phyloP scores from a whole-genome alignment of 345 rosid species.

The Brassica incana region DNA sequence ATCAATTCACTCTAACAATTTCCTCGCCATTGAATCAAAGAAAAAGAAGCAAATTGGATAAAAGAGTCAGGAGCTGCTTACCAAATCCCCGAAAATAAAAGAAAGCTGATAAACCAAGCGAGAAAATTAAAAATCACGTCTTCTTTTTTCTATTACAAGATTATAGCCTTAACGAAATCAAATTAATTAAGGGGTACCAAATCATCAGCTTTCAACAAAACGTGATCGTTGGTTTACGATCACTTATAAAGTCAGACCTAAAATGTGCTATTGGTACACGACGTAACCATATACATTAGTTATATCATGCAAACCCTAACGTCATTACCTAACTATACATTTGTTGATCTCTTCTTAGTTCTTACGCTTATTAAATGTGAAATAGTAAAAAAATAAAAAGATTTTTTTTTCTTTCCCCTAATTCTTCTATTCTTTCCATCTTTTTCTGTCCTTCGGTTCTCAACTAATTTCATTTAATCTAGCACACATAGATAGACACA shows the following conservation, averaged over 20 bases:
- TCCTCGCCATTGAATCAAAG: conserved; percentile 1
- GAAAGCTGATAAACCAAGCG: conserved; percentile 35
- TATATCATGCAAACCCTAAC: conserved; percentile 34
- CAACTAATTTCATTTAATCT: conserved; percentile 43
- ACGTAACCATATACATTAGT: conserved; percentile 14
- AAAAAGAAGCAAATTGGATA: conserved; percentile 17
- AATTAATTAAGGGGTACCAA: neutral
- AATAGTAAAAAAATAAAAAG: neutral
- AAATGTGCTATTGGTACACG: neutral
- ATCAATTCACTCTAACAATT: conserved; percentile 12
- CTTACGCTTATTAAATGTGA: conserved; percentile 25
- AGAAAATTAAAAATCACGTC: conserved; percentile 39
- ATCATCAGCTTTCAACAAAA: neutral
- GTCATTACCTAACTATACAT: conserved; percentile 35
- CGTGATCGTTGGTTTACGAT: conserved; percentile 18
- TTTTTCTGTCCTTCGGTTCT: conserved; percentile 34
- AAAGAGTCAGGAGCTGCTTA: conserved; percentile 41
- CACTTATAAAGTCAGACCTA: conserved; percentile 39
- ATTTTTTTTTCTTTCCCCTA: conserved; percentile 20
- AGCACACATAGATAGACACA: conserved; percentile 19
- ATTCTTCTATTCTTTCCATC: conserved; percentile 31
- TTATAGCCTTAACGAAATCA: neutral
- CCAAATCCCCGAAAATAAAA: conserved; percentile 15
- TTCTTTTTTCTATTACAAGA: neutral
- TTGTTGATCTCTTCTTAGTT: conserved; percentile 21